A percentile compares a stretch with the other conserved stretches of the same genome.
phyloP scores from a whole-genome alignment of 176 grass and related monocot genomes.

The sorghum (Sorghum bicolor) region Sorghum_bicolor_NCBIv3 NC_012873.2:4146001-4146500 shows the following conservation, averaged over 20 bases:
- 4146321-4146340: constrained; percentile 77
- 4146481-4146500: constrained; percentile 18
- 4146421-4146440: constrained; percentile 81
- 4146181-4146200: constrained; percentile 2
- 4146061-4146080: constrained; percentile 11
- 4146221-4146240: background rate
- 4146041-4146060: constrained; percentile 7
- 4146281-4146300: constrained; percentile 91
- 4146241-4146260: constrained; percentile 71
- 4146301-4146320: constrained; percentile 93
- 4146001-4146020: background rate
- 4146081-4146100: background rate
- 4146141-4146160: constrained; percentile 19
- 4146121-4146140: background rate
- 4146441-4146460: constrained; percentile 93
- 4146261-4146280: constrained; percentile 71
- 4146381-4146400: constrained; percentile 68
- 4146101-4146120: constrained; percentile 12
- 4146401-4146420: constrained; percentile 88
- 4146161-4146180: constrained; percentile 4
- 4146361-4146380: constrained; percentile 47
- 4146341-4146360: constrained; percentile 54
- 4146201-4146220: constrained; percentile 6
- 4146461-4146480: constrained; percentile 44
- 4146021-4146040: background rate